Conservation (phyloP, 2,329 filamentous ascomycete species). For the Apiospora saccharicola region DNA sequence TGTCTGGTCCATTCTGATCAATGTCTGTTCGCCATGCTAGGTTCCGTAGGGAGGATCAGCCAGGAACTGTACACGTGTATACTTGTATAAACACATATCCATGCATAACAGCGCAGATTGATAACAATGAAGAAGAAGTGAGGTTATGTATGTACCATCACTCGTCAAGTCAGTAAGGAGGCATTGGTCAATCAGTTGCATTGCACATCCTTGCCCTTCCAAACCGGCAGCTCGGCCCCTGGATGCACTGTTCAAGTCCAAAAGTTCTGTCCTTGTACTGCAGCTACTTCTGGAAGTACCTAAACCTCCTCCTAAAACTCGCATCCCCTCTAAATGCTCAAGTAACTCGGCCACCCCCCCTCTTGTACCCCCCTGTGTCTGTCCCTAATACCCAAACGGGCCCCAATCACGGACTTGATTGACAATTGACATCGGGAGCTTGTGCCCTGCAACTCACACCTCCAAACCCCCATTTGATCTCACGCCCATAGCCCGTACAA, state of each 20-base stretch:
- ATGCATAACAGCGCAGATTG: not conserved
- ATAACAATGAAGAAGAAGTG: not conserved
- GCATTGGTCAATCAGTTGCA: slow-evolving; percentile 1
- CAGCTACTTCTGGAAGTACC: not conserved
- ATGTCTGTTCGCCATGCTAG: not conserved
- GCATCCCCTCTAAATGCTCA: not conserved
- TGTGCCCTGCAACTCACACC: slow-evolving; percentile 14
- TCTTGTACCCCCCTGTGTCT: slow-evolving; percentile 8
- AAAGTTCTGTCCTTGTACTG: slow-evolving; percentile 1
- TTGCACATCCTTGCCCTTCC: slow-evolving; percentile 4
- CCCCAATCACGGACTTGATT: slow-evolving; percentile 14
- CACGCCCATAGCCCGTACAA: not conserved
- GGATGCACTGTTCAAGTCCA: not conserved
- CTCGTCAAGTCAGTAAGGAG: not conserved
- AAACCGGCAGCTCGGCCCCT: slow-evolving; percentile 18
- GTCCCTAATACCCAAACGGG: slow-evolving; percentile 7
- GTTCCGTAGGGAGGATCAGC: not conserved
- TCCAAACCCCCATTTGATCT: slow-evolving; percentile 13
- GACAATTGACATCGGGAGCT: slow-evolving; percentile 19
- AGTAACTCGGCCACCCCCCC: not conserved
- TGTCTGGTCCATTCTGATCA: not conserved
- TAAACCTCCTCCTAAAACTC: not conserved
- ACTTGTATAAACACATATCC: too few species aligned
- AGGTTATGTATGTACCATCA: not conserved
- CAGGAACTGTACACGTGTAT: not conserved